Evolutionary conservation across 371 early-diverging fungal species (phyloP).

Genomic region (Haplosporangium sp.): DNA sequence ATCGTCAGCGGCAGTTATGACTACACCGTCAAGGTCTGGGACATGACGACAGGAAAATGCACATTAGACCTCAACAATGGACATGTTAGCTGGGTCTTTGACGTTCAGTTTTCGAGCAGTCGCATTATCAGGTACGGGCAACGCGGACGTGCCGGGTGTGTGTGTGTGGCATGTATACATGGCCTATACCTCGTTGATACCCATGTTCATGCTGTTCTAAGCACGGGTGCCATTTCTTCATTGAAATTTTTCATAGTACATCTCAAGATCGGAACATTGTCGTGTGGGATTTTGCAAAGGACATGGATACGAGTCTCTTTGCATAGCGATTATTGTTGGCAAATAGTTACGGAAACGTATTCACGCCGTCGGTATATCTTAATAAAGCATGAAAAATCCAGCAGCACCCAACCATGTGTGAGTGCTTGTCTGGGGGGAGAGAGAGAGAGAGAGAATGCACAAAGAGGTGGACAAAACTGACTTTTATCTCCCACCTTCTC

Average conservation of each 20-base stretch:
- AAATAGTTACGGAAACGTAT: too few relatives aligned
- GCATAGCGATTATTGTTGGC: slow-evolving; percentile 12
- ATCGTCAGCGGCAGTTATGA: slow-evolving; percentile 92
- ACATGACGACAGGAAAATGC: slow-evolving; percentile 66
- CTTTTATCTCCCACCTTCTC: too few relatives aligned
- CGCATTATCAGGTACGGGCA: slow-evolving; percentile 82
- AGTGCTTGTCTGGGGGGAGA: too few relatives aligned
- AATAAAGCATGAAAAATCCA: too few relatives aligned
- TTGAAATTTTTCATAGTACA: slow-evolving; percentile 56
- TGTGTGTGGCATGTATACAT: too few relatives aligned
- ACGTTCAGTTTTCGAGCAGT: slow-evolving; percentile 84
- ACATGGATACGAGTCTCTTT: slow-evolving; percentile 62
- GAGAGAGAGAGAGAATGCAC: too few relatives aligned
- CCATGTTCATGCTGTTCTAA: too few relatives aligned
- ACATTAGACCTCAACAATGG: slow-evolving; percentile 69
- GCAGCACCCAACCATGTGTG: too few relatives aligned
- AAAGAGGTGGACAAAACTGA: too few relatives aligned
- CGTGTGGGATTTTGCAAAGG: slow-evolving; percentile 86
- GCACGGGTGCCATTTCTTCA: neutral
- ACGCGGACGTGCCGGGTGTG: too few relatives aligned
- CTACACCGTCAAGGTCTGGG: slow-evolving; percentile 96
- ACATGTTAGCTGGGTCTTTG: slow-evolving; percentile 94
- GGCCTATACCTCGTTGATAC: too few relatives aligned
- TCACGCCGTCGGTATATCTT: too few relatives aligned
- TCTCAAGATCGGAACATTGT: slow-evolving; percentile 86